phyloP scores from a whole-genome alignment of 768 basidiomycete genomes.

The Coprinellus micaceus region DNA sequence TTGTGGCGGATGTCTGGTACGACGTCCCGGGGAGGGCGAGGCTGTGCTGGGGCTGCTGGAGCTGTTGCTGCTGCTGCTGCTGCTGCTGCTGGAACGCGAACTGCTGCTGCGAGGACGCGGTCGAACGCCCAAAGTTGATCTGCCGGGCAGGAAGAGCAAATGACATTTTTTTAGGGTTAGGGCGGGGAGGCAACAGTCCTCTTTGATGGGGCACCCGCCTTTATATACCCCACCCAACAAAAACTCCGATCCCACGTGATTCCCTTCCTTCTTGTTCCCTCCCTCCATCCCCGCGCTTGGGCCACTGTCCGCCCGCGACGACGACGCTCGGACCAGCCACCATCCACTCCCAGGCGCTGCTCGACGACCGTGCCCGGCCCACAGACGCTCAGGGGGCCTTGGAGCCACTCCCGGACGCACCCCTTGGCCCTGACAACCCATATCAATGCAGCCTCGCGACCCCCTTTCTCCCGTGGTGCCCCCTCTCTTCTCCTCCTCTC shows the following conservation, averaged over 20 bases:
- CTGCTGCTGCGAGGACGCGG: constrained; percentile 38
- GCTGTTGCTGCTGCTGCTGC: constrained; percentile 33
- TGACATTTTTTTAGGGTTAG: constrained; percentile 35
- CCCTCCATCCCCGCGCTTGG: constrained; percentile 12
- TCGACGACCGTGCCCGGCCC: not conserved
- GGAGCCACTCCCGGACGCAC: constrained; percentile 1
- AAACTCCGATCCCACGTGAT: constrained; percentile 48
- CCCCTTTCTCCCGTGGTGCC: not conserved
- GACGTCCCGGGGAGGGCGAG: constrained; percentile 60
- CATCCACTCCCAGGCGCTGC: not conserved
- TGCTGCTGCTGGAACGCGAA: constrained; percentile 38
- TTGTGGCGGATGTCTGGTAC: constrained; percentile 36
- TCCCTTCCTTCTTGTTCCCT: constrained; percentile 30
- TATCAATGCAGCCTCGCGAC: constrained; percentile 3
- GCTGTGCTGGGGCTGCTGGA: constrained; percentile 44
- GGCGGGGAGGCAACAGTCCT: constrained; percentile 18
- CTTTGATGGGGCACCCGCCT: constrained; percentile 10
- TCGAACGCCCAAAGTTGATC: constrained; percentile 70
- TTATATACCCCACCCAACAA: constrained; percentile 45
- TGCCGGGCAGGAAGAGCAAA: constrained; percentile 76
- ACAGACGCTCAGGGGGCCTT: not conserved
- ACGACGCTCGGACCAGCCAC: not conserved
- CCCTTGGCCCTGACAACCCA: constrained; percentile 14
- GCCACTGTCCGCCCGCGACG: constrained; percentile 8
- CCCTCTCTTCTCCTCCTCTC: not conserved